A percentile compares a stretch with the other conserved stretches of the same genome.
These are phyloP conservation scores for Alternaria brassicae DNA, from an alignment of 2,329 filamentous ascomycete genomes.

Conservation along the genomic window DNA sequence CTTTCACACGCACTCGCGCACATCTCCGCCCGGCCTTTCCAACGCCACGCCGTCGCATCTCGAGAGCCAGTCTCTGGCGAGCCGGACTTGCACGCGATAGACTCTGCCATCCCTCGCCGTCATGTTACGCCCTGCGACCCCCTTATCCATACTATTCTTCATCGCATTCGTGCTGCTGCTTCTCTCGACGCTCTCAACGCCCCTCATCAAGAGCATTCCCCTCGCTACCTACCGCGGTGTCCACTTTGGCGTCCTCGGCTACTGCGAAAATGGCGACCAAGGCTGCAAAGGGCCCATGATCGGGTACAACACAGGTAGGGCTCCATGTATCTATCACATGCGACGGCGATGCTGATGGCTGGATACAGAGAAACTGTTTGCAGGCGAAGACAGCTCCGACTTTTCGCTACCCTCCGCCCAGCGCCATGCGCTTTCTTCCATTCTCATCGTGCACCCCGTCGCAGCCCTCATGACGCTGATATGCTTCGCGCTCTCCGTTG, in stretches of 20 bases:
- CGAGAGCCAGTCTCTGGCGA: conserved; percentile 42
- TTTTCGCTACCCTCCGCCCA: conserved; percentile 71
- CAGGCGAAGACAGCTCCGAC: conserved; percentile 55
- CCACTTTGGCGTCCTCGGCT: conserved; percentile 92
- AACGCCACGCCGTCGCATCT: conserved; percentile 28
- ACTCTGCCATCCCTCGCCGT: conserved; percentile 50
- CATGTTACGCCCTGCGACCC: conserved; percentile 92
- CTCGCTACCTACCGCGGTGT: conserved; percentile 78
- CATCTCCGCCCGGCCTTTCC: conserved; percentile 19
- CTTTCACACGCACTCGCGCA: conserved; percentile 8
- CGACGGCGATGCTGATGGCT: conserved; percentile 22
- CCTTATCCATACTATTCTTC: conserved; percentile 84
- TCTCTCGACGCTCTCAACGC: conserved; percentile 87
- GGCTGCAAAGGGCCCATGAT: conserved; percentile 76
- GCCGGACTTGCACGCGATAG: conserved; percentile 31
- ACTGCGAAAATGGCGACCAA: conserved; percentile 65
- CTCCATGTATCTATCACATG: neutral
- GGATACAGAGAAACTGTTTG: conserved; percentile 57
- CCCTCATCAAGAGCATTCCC: conserved; percentile 84
- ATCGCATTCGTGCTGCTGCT: conserved; percentile 84
- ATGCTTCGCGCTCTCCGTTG: conserved; percentile 79
- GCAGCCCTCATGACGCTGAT: conserved; percentile 85
- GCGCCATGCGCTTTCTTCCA: conserved; percentile 76
- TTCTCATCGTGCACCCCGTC: conserved; percentile 91
- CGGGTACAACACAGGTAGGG: conserved; percentile 84